phyloP scores from a whole-genome alignment of 2,329 filamentous ascomycete genomes.

The Fusarium devonianum region DNA sequence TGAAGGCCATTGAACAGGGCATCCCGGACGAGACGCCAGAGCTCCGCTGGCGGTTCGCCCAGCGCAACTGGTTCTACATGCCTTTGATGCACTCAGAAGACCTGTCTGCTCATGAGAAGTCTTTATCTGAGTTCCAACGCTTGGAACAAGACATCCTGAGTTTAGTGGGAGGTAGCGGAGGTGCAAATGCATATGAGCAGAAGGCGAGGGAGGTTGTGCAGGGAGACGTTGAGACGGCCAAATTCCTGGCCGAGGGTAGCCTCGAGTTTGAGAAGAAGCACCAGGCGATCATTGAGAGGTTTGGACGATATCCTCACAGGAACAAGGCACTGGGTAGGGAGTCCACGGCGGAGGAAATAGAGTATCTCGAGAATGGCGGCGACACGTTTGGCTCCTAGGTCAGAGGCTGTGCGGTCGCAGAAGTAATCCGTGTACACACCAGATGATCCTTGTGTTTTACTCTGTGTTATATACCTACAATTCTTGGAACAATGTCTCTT shows the following conservation, averaged over 20 bases:
- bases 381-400: conserved; percentile 48
- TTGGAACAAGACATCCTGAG: conserved; percentile 46
- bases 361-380: conserved; percentile 56
- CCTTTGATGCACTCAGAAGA: conserved; percentile 68
- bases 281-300: conserved; percentile 56
- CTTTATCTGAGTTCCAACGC: conserved; percentile 43
- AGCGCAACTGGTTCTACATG: conserved; percentile 65
- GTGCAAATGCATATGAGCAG: conserved; percentile 36
- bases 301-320: conserved; percentile 67
- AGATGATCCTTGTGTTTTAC: too few species aligned
- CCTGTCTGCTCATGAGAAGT: conserved; percentile 52
- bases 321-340: conserved; percentile 59
- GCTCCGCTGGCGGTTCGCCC: conserved; percentile 47
- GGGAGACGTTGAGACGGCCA: conserved; percentile 38
- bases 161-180: conserved; percentile 38
- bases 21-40: conserved; percentile 40
- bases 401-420: too few species aligned
- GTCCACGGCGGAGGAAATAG: conserved; percentile 57
- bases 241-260: conserved; percentile 32
- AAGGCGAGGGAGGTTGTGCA: conserved; percentile 41
- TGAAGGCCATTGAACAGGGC: conserved; percentile 45
- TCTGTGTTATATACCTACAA: too few species aligned
- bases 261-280: conserved; percentile 55
- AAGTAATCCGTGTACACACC: too few species aligned
- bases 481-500: too few species aligned